These are phyloP conservation scores for Aspergillus pseudoglaucus DNA, from an alignment of 2,329 filamentous ascomycete species.

Conservation along the genomic window DNA sequence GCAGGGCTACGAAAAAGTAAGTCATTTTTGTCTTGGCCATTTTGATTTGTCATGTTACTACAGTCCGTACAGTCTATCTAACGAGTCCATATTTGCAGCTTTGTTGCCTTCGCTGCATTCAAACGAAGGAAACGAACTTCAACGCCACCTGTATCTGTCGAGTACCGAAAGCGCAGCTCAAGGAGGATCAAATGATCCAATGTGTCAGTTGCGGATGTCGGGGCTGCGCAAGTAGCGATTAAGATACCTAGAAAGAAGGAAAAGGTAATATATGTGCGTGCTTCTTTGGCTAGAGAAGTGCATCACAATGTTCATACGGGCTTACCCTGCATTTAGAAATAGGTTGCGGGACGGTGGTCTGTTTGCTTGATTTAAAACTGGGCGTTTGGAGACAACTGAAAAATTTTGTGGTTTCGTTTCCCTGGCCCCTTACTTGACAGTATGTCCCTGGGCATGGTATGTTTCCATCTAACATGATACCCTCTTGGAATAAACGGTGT, in stretches of 20 bases:
- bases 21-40: neutral
- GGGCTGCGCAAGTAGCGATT: conserved; percentile 84
- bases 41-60: neutral
- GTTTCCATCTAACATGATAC: too few species aligned
- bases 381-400: too few species aligned
- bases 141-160: conserved; percentile 95
- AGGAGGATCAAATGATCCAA: conserved; percentile 83
- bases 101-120: conserved; percentile 91
- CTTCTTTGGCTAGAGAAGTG: too few species aligned
- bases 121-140: conserved; percentile 99
- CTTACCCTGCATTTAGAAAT: too few species aligned
- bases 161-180: conserved; percentile 81
- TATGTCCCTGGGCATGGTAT: too few species aligned
- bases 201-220: conserved; percentile 93
- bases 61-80: neutral
- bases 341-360: too few species aligned
- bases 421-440: too few species aligned
- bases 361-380: too few species aligned
- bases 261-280: neutral
- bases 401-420: too few species aligned
- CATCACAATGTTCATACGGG: too few species aligned
- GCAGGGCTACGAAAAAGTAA: conserved; percentile 92
- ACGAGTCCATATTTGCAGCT: conserved; percentile 47
- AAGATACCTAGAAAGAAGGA: conserved; percentile 7
- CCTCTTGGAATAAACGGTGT: too few species aligned